Base-by-base conservation (phyloP, 768 basidiomycete genomes). In the Calocybe cyanea region DNA sequence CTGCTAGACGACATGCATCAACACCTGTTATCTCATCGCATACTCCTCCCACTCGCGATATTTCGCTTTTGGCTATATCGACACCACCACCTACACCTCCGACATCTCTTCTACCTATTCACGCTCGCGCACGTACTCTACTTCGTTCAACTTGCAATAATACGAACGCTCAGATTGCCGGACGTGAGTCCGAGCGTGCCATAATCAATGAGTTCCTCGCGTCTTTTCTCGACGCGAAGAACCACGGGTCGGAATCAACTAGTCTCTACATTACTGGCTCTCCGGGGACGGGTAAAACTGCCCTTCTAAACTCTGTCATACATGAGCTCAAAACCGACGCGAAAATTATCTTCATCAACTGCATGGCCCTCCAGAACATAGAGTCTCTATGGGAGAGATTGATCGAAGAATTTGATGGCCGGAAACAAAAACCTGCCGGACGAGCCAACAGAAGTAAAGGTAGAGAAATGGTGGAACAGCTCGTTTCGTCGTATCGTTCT, bases 201-300 rank as follows among this genome's bases (percentile, higher is more conserved):
- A 60, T 61, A 11, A 80, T 92, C 57, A 61, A 67, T 15, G 60
- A 70, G 9, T 92, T 91, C 65, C 60, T 91, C 53, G 57, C 66
- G 17, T 68, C 75, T 4, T 84, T 86, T 58, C 58, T 80, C 18
- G 60, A 64, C 21, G 64, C 57, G 15, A 46, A 62, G 32, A 43
- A 41, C 36, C 56, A 59, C 36, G 57, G 57, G 15, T 56, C 55
- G 3, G 43, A 50, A 18, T 58, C 65, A 20, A 70, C 78, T 8
- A 74, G 78, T 34, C 71, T 95, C 47, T 97, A 94, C 63, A 83
- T 97, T 42, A 94, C 93, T 7, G 95, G 95, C 7, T 81, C 91
- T 1, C 92, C 93, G 3, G 95, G 94, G 1, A 92, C 91, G 2
- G 92, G 92, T 15, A 94, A 95, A 69, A 94, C 90, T 1, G 92